phyloP scores from a whole-genome alignment of 2,329 filamentous ascomycete species.

The Fusarium burgessii region DNA sequence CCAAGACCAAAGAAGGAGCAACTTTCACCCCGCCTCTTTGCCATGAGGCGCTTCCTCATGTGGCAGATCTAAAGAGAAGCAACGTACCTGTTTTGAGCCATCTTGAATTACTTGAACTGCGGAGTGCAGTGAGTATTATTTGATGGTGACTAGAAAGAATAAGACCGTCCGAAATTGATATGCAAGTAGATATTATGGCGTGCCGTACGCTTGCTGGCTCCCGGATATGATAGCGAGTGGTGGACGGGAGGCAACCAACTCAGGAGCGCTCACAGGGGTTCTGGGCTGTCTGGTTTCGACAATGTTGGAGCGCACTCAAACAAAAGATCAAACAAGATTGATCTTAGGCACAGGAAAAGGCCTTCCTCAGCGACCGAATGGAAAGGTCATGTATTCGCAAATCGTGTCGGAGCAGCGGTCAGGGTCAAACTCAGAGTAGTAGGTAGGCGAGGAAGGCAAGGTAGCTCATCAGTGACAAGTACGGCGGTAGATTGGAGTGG shows the following conservation, averaged over 20 bases:
- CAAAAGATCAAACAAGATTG: constrained; percentile 20
- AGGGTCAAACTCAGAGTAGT: constrained; percentile 26
- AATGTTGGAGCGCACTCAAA: constrained; percentile 13
- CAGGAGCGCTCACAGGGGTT: constrained; percentile 36
- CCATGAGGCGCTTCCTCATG: constrained; percentile 15
- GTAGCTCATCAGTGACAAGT: constrained; percentile 38
- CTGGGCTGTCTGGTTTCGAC: constrained; percentile 30
- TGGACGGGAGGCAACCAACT: constrained; percentile 25
- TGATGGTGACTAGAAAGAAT: constrained; percentile 14
- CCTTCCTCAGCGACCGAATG: constrained; percentile 34
- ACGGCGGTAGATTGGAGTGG: constrained; percentile 37
- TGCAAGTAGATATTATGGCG: constrained; percentile 9
- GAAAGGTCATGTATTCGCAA: constrained; percentile 44
- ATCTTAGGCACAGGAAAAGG: constrained; percentile 35
- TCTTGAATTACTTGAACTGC: constrained; percentile 39
- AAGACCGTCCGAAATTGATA: constrained; percentile 18
- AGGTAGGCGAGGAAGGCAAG: constrained; percentile 21
- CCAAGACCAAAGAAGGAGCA: background rate
- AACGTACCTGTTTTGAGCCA: constrained; percentile 53
- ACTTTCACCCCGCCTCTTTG: constrained; percentile 34
- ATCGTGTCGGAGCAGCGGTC: constrained; percentile 39
- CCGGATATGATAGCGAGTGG: constrained; percentile 28
- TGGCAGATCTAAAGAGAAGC: constrained; percentile 6
- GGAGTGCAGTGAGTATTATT: constrained; percentile 18
- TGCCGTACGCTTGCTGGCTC: constrained; percentile 25